These are phyloP conservation scores for Collybia nuda DNA, from an alignment of 768 basidiomycete species.

Conservation along the genomic window DNA sequence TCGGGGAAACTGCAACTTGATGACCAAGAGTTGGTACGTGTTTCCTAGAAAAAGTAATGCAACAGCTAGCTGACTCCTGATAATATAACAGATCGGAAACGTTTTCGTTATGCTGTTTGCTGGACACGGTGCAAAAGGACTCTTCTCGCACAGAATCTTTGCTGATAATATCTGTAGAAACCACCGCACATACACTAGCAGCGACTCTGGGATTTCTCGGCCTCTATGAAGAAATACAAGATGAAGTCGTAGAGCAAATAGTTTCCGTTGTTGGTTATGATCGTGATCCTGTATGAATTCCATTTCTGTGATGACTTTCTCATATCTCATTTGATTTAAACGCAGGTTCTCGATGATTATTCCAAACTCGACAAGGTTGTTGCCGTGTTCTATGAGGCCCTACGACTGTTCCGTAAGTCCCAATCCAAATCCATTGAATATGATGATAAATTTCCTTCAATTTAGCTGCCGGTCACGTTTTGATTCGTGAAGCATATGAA, in stretches of 20 bases:
- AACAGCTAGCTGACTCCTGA: no score
- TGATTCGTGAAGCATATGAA: constrained; percentile 42
- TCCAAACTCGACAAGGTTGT: constrained; percentile 39
- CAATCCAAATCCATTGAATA: neutral
- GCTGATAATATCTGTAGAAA: constrained; percentile 27
- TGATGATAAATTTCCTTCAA: neutral
- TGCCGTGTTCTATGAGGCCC: constrained; percentile 41
- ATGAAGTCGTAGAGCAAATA: constrained; percentile 41
- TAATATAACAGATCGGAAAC: constrained; percentile 45
- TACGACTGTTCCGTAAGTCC: constrained; percentile 45
- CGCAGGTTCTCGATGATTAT: constrained; percentile 40
- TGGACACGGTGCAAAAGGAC: constrained; percentile 45
- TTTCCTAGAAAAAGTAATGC: neutral
- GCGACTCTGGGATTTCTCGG: constrained; percentile 44
- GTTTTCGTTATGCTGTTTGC: constrained; percentile 53
- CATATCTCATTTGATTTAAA: neutral
- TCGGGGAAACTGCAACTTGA: constrained; percentile 35
- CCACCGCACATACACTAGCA: constrained; percentile 42
- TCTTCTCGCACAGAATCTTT: neutral
- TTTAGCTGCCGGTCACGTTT: constrained; percentile 36
- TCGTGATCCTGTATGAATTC: constrained; percentile 29
- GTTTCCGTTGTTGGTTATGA: constrained; percentile 28
- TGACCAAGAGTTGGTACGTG: constrained; percentile 38
- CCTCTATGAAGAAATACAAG: constrained; percentile 40
- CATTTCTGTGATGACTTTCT: neutral